Base-by-base conservation (phyloP, 139 green algal species). In the Pleodorina starrii region DNA sequence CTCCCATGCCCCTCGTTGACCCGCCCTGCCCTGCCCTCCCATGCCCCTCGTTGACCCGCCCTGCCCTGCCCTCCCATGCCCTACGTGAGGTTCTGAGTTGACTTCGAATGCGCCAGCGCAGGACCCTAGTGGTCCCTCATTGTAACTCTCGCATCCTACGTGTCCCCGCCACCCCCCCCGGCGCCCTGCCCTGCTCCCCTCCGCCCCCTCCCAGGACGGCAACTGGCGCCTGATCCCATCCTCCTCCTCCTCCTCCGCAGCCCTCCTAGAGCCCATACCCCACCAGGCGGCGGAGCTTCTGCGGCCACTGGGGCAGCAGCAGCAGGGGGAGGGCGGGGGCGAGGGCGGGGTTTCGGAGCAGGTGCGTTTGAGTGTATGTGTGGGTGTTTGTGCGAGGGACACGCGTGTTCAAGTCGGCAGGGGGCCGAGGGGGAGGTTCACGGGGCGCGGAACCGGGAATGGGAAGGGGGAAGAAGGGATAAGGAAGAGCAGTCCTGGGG, bases 151-250 rank as follows among this genome's bases (percentile, higher is more conserved):
- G 38, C 29, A 78, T 50, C 35, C 40, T 29, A 51, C 10, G 1
- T 4, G 42, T 48, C 42, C 72, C 6, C 17, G 25, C 72, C 27
- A 80, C 38, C 68, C 12, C 27, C 9, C 21, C 54, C 29, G 21
- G 54, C 29, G 54, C 29, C 54, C 54, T 66, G 25, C 54, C 54
- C 29, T 21, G 21, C 25, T 12, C 25, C 9, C 54, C 54, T 7
- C 54, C 54, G 54, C 3, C 29, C 7, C 54, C 54, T 25, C 54
- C 19, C 81, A 87, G 81, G 38, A 60, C 19, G 74, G 85, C 51
- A 77, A 80, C 71, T 90, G 85, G 85, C 40, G 12, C 23, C 72
- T 90, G 38, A n/a, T n/a, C n/a, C 72, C 77, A 25, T 50, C 85
- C 19, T 16, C 36, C 14, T 14, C 44, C 50, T 46, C 84, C 57